Conservation (phyloP, 768 basidiomycete genomes). For the Lepiota brunneoincarnata region DNA sequence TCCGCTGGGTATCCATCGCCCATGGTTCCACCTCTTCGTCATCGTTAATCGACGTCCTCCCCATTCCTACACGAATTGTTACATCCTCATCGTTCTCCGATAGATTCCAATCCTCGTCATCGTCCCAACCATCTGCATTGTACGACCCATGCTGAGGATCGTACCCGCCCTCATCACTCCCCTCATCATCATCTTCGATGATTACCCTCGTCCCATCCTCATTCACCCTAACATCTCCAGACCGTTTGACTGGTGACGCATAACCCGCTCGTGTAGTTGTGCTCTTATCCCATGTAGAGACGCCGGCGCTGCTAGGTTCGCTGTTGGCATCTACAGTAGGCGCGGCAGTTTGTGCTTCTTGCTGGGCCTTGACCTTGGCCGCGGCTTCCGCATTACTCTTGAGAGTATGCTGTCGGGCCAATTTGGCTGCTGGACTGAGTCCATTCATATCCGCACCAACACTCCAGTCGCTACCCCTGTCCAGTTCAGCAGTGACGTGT, state of each 20-base stretch:
- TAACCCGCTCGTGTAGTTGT: constrained; percentile 60
- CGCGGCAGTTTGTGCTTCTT: constrained; percentile 42
- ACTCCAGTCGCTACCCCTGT: constrained; percentile 64
- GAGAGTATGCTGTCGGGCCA: constrained; percentile 89
- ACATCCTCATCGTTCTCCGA: constrained; percentile 68
- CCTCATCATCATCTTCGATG: constrained; percentile 72
- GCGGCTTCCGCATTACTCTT: constrained; percentile 83
- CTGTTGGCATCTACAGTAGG: constrained; percentile 21
- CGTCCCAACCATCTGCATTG: constrained; percentile 70
- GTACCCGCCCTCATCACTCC: constrained; percentile 51
- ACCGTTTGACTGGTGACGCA: constrained; percentile 40
- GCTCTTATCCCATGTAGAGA: constrained; percentile 80
- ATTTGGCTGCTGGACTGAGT: constrained; percentile 84
- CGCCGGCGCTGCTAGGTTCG: constrained; percentile 32
- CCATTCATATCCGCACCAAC: constrained; percentile 61
- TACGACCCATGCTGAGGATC: constrained; percentile 35
- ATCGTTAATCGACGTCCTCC: constrained; percentile 44
- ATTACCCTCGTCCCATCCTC: constrained; percentile 68
- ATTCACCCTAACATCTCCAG: constrained; percentile 40
- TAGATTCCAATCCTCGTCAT: constrained; percentile 76
- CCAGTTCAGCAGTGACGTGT: constrained; percentile 83
- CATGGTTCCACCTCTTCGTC: constrained; percentile 59
- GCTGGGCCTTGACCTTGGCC: constrained; percentile 56
- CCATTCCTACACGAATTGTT: constrained; percentile 65
- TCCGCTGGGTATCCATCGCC: constrained; percentile 72